Evolutionary conservation across 2,329 filamentous ascomycete genomes (phyloP).

Genomic region (Sporothrix variecibatus): DNA sequence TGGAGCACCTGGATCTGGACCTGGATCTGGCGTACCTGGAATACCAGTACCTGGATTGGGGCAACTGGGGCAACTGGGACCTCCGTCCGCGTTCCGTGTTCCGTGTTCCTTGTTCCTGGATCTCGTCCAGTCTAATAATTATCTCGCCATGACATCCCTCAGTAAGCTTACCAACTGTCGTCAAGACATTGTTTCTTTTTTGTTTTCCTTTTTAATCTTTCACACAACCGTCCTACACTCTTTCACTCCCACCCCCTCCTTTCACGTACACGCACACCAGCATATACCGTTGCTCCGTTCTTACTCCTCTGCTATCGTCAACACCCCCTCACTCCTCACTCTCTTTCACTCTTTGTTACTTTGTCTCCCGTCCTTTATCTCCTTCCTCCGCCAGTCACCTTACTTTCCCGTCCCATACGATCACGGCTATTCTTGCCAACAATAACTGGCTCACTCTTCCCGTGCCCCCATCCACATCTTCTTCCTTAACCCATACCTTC

Average conservation of each 20-base stretch:
- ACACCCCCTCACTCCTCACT: not conserved
- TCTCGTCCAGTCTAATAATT: not conserved
- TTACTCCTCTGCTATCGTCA: not conserved
- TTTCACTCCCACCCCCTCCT: not conserved
- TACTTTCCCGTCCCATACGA: not conserved
- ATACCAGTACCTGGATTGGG: not conserved
- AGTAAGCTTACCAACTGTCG: slow-evolving; percentile 28
- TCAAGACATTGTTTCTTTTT: slow-evolving; percentile 5
- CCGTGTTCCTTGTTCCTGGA: slow-evolving; percentile 14
- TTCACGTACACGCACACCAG: not conserved
- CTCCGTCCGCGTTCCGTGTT: slow-evolving; percentile 14
- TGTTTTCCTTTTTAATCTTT: not conserved
- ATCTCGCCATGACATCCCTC: slow-evolving; percentile 48
- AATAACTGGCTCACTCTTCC: not conserved
- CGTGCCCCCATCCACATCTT: not conserved
- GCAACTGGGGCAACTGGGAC: not conserved
- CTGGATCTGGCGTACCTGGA: not conserved
- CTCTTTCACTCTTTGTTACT: slow-evolving; percentile 29
- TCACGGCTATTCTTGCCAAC: slow-evolving; percentile 8
- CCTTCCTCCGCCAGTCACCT: not conserved
- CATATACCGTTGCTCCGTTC: not conserved
- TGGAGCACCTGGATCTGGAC: not conserved
- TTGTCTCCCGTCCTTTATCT: slow-evolving; percentile 32
- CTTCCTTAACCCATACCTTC: not conserved
- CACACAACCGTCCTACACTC: not conserved